Evolutionary conservation across 192 early-diverging fungal genomes (phyloP).

Genomic region (Hyaloraphidium curvatum): DNA sequence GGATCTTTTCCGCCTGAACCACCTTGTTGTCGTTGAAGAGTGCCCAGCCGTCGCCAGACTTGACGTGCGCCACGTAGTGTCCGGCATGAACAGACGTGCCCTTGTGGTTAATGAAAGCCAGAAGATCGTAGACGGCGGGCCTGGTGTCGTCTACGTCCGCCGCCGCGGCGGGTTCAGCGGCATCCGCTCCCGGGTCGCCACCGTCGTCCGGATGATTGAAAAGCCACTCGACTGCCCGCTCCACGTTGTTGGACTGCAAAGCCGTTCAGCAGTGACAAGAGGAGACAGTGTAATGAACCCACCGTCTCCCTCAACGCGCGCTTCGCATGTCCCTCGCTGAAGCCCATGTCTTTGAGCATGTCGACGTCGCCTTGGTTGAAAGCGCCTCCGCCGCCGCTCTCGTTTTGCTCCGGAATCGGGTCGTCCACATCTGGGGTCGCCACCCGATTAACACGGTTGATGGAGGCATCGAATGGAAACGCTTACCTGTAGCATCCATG

Average conservation of each 20-base stretch:
- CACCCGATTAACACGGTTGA: neutral
- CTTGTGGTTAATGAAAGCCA: constrained; percentile 82
- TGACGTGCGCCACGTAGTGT: constrained; percentile 84
- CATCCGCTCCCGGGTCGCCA: constrained; percentile 19
- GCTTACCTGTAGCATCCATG: constrained; percentile 79
- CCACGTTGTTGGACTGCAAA: constrained; percentile 47
- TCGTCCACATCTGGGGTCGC: constrained; percentile 61
- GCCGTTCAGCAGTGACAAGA: neutral
- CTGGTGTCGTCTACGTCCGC: constrained; percentile 4
- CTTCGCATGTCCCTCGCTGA: constrained; percentile 52
- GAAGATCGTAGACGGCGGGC: constrained; percentile 40
- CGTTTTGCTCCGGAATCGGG: constrained; percentile 23
- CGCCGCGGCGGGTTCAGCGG: constrained; percentile 2
- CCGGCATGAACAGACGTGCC: constrained; percentile 90
- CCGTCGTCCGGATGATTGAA: constrained; percentile 65
- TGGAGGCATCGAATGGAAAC: neutral
- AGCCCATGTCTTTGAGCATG: constrained; percentile 82
- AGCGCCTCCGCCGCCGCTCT: constrained; percentile 8
- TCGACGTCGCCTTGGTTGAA: constrained; percentile 32
- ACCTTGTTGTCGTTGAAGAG: constrained; percentile 96
- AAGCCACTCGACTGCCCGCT: constrained; percentile 89
- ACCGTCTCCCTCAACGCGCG: constrained; percentile 68
- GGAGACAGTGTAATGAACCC: constrained; percentile 7
- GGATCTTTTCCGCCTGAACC: constrained; percentile 35
- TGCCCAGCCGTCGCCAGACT: constrained; percentile 45